These are phyloP conservation scores for Cryptococcus sp. DNA, from an alignment of 1,284 basidiomycete species.

Conservation along the genomic window DNA sequence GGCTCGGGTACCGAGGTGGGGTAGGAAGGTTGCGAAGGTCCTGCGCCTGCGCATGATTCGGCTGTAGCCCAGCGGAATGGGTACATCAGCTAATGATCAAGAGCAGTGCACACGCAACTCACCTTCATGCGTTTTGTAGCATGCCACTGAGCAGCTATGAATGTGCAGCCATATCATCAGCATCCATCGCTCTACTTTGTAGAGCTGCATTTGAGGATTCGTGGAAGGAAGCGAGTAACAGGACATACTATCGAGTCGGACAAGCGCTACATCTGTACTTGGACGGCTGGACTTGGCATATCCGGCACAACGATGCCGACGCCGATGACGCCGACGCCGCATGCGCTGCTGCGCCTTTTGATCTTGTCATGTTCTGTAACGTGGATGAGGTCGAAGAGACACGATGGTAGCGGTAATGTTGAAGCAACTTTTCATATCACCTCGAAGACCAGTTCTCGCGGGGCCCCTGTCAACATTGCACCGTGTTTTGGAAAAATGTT, in stretches of 20 bases:
- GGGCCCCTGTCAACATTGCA: conserved; percentile 18
- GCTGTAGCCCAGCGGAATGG: no score
- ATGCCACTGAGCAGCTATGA: conserved; percentile 51
- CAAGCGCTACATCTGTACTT: conserved; percentile 52
- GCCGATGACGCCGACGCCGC: not conserved
- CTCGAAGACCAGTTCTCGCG: conserved; percentile 1
- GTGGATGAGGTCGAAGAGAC: not conserved
- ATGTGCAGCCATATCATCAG: not conserved
- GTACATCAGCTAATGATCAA: no score
- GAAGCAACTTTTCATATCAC: no score
- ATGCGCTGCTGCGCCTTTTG: no score
- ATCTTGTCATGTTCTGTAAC: no score
- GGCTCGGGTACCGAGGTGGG: no score
- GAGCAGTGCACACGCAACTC: no score
- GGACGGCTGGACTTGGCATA: conserved; percentile 35
- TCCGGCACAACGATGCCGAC: conserved; percentile 25
- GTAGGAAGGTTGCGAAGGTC: no score
- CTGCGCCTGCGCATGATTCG: no score
- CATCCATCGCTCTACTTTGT: conserved; percentile 3
- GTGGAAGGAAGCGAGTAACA: not conserved
- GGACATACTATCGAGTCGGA: conserved; percentile 46
- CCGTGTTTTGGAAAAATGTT: conserved; percentile 5
- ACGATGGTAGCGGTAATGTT: not conserved
- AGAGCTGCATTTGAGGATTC: conserved; percentile 5
- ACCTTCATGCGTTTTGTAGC: conserved; percentile 53